A percentile compares a stretch with the other conserved stretches of the same genome.
Evolutionary conservation across 2,329 filamentous ascomycete genomes (phyloP).

Genomic region (Dendrostoma leiphaemia): DNA sequence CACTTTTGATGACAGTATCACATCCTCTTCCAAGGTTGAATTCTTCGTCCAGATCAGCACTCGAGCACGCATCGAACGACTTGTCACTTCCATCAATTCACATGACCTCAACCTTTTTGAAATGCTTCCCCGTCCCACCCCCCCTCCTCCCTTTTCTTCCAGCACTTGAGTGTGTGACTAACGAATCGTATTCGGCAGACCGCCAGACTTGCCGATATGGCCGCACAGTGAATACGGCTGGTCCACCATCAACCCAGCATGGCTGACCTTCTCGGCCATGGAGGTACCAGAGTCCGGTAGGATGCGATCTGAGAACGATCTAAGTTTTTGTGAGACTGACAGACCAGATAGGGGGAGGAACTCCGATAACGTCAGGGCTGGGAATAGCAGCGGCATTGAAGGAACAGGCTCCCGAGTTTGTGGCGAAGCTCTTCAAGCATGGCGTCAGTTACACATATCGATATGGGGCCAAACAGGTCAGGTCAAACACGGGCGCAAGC

Average conservation of each 20-base stretch:
- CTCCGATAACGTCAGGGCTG: conserved; percentile 32
- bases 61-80: too few species aligned
- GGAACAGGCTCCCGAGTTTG: conserved; percentile 28
- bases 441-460: conserved; percentile 32
- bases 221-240: conserved; percentile 37
- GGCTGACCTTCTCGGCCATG: conserved; percentile 32
- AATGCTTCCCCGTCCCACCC: too few species aligned
- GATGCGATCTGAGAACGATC: too few species aligned
- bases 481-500: conserved; percentile 32
- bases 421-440: conserved; percentile 25
- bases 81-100: too few species aligned
- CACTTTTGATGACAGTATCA: too few species aligned
- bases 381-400: conserved; percentile 27
- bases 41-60: too few species aligned
- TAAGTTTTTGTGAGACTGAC: too few species aligned
- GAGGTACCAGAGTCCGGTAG: conserved; percentile 22
- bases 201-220: conserved; percentile 37
- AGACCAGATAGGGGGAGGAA: conserved; percentile 34
- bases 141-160: too few species aligned
- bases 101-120: too few species aligned
- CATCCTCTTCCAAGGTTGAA: too few species aligned
- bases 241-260: conserved; percentile 35
- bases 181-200: too few species aligned
- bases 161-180: too few species aligned
- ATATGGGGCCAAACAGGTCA: conserved; percentile 25